Percentiles rank a stretch among this genome's conserved stretches.
These are phyloP conservation scores for Diplodia sapinea DNA, from an alignment of 2,329 filamentous ascomycete genomes.

Conservation along the genomic window DNA sequence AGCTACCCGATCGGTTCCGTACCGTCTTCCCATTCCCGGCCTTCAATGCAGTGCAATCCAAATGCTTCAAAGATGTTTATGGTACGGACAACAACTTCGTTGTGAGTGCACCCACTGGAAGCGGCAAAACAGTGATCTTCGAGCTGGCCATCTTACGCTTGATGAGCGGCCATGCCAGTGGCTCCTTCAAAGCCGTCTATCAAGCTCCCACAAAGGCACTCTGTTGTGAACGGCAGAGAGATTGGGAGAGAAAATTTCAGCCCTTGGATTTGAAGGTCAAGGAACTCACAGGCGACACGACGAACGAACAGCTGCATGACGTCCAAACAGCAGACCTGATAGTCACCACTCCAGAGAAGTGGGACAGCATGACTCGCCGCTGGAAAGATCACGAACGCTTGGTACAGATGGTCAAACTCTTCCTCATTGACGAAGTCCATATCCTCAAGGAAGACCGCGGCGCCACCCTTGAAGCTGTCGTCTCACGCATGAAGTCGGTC, in stretches of 20 bases:
- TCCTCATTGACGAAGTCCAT: constrained; percentile 87
- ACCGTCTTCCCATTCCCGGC: constrained; percentile 73
- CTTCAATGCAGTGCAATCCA: constrained; percentile 85
- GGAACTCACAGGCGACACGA: constrained; percentile 83
- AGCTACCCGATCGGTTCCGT: constrained; percentile 72
- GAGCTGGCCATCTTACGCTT: constrained; percentile 82
- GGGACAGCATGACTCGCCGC: constrained; percentile 86
- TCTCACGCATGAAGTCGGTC: constrained; percentile 85
- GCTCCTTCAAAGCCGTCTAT: constrained; percentile 80
- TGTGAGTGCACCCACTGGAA: constrained; percentile 80
- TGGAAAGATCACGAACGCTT: constrained; percentile 81
- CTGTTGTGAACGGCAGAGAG: constrained; percentile 75
- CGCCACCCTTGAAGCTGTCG: constrained; percentile 80
- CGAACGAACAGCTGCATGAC: constrained; percentile 66
- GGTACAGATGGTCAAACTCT: constrained; percentile 76
- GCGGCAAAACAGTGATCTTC: constrained; percentile 81
- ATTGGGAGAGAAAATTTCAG: constrained; percentile 78
- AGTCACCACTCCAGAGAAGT: constrained; percentile 87
- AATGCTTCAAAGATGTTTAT: constrained; percentile 73
- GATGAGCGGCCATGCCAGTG: constrained; percentile 61
- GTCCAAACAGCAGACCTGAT: constrained; percentile 81
- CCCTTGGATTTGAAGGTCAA: constrained; percentile 71
- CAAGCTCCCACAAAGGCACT: constrained; percentile 84
- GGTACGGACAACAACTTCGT: constrained; percentile 75
- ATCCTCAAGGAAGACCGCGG: constrained; percentile 81